Conservation (phyloP, 148 eudicot species). For the Nepenthes gracilis region DNA sequence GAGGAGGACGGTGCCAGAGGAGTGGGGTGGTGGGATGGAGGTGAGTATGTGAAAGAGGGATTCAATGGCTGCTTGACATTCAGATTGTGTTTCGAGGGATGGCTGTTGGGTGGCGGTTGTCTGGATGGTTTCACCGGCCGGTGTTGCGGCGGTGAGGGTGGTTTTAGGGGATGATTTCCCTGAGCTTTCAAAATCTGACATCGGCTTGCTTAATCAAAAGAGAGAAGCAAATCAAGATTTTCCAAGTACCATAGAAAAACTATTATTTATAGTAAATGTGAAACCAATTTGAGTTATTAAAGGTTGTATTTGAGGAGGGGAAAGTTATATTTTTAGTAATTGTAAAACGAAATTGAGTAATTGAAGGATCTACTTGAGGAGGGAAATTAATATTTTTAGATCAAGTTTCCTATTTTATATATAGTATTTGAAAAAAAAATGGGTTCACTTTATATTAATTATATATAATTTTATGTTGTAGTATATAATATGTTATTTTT, state of each 20-base stretch:
- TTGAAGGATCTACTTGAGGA: too few relatives aligned
- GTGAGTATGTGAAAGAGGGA: slow-evolving; percentile 48
- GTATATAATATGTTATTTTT: too few relatives aligned
- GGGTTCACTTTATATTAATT: too few relatives aligned
- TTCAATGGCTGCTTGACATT: slow-evolving; percentile 36
- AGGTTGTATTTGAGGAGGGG: neutral
- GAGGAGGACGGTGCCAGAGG: slow-evolving; percentile 45
- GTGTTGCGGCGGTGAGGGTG: slow-evolving; percentile 4
- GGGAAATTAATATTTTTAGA: too few relatives aligned
- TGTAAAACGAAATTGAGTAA: too few relatives aligned
- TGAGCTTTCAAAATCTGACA: neutral
- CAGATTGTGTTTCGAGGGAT: slow-evolving; percentile 28
- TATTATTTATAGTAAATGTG: neutral
- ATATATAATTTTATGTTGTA: too few relatives aligned
- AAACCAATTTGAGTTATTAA: slow-evolving; percentile 4
- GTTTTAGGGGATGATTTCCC: neutral
- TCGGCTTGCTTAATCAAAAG: neutral
- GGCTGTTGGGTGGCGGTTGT: slow-evolving; percentile 4
- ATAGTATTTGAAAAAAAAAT: too few relatives aligned
- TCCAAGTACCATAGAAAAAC: neutral
- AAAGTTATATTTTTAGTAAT: too few relatives aligned
- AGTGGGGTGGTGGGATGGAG: slow-evolving; percentile 14
- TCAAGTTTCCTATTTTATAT: too few relatives aligned
- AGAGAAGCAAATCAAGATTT: neutral
- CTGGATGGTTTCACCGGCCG: slow-evolving; percentile 1